Evolutionary conservation across 257 asterid genomes (phyloP), one percentile per base, ranked within the genome.

Genomic region (Lycium barbarum): DNA sequence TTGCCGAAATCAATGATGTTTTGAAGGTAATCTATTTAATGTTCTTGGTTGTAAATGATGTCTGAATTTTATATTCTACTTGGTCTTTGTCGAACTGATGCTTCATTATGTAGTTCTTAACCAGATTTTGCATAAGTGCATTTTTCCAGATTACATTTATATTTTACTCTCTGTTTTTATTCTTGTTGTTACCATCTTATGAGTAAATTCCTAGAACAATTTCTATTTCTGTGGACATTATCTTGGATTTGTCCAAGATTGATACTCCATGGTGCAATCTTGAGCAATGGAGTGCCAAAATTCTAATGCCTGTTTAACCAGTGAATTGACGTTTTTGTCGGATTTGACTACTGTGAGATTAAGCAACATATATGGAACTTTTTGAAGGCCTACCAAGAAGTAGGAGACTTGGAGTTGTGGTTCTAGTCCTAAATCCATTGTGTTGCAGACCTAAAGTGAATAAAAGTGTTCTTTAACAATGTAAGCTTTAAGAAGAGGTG

Each of bases 1-100:
- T 95, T 78, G 98, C 93, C 88, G 91, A 92, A 90, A 90, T 95
- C 88, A 95, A 91, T 87, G 95, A 91, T n/a, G 96, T 91, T 79
- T 74, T 97, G 88, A 94, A 97, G 99, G 99, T 97, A 81, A 85
- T 38, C 80, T 86, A 79, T 51, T 33, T 70, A 35, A 36, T 85
- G 9, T 78, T 65, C 49, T 53, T 33, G 49, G 82, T 53, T 53
- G 63, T 76, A 78, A 53, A 53, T 15, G 47, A 78, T 53, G 22
- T 33, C 10, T 66, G 68, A 78, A 2, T 58, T 84, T 83, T 47
- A 53, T 8, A 20, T 45, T 73, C 59, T 58, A 4, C 47, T 53
- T 53, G 45, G 62, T 33, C 47, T 76, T 76, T 51, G 82, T 78
- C 82, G 7, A 78, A 78, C 65, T 14, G 82, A 26, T 53, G 45